These are phyloP conservation scores for Candida bentonensis DNA, from an alignment of 805 yeast species.

Conservation along the genomic window DNA sequence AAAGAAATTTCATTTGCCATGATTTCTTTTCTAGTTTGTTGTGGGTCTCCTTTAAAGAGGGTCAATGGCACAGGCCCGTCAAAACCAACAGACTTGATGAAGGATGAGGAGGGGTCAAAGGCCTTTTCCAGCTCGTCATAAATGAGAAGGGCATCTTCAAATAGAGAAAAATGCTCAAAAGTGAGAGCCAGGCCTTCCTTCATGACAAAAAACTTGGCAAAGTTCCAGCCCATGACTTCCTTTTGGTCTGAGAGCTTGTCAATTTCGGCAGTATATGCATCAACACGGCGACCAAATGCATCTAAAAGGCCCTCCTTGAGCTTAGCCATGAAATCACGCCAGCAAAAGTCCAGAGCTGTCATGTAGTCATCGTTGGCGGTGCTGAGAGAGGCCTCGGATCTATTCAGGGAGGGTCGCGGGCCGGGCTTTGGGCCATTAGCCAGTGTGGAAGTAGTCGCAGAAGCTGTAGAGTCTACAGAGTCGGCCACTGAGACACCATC, in stretches of 20 bases:
- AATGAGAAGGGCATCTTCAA: slow-evolving; percentile 44
- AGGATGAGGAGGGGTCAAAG: slow-evolving; percentile 15
- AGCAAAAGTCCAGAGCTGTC: slow-evolving; percentile 16
- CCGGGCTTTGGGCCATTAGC: background rate
- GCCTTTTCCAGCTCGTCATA: slow-evolving; percentile 32
- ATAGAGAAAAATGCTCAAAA: slow-evolving; percentile 39
- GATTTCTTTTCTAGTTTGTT: slow-evolving; percentile 18
- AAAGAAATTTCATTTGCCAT: slow-evolving; percentile 22
- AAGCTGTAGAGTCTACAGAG: background rate
- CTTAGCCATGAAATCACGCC: slow-evolving; percentile 31
- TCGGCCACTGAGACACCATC: background rate
- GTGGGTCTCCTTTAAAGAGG: slow-evolving; percentile 8
- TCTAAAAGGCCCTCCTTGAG: slow-evolving; percentile 37
- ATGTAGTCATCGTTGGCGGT: slow-evolving; percentile 2
- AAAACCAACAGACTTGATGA: slow-evolving; percentile 7
- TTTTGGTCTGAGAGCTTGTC: slow-evolving; percentile 24
- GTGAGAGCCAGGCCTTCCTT: slow-evolving; percentile 39
- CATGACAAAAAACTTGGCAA: slow-evolving; percentile 28
- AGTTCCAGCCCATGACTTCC: slow-evolving; percentile 30
- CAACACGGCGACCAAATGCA: slow-evolving; percentile 38
- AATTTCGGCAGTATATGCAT: slow-evolving; percentile 26
- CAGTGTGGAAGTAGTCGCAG: background rate
- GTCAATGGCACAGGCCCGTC: slow-evolving; percentile 3
- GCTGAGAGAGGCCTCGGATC: background rate
- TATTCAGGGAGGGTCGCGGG: background rate